Base-by-base conservation (phyloP, 768 basidiomycete species). In the Auriculariales sp. region DNA sequence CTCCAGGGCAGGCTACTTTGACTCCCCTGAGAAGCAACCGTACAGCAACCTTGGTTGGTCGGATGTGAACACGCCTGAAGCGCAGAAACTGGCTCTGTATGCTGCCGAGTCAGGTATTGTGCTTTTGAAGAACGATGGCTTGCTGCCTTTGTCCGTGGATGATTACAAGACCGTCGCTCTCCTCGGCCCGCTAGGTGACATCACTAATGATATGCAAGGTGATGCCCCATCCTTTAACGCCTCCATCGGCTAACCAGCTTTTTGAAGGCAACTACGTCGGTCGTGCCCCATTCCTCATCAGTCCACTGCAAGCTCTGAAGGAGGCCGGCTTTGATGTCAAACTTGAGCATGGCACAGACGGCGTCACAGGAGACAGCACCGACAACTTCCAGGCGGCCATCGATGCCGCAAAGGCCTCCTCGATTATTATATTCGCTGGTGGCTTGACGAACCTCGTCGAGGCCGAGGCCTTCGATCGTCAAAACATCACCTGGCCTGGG, bases 91-190 rank as follows among this genome's bases (percentile, higher is more conserved):
- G 12, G 76, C 76, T 2, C 62, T 73, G 56, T 64, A 66, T 47
- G 74, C 72, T 25, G 76, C 76, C 3, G 60, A 70, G 3, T 73
- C 77, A 57, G 74, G 76, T 19, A 68, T 78, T 3, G 75, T 76
- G 15, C 65, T 82, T 4, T 64, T 82, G 14, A 81, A 82, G 66
- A 83, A 81, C 56, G 75, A 79, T 50, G 73, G 71, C 12, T 70
- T 68, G 4, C 64, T 83, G 2, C 81, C 80, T 2, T 10, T 44
- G 4, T 22, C 19, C 6, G 12, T 25, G 7, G 7, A 19, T 10
- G 39, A 44, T 25, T 64, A 82, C 35, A 63, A 67, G 19, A 56
- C 58, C 0, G 64, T 62, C 1, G 60, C 71, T 50, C 57, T 82
- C 34, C 68, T 81, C 47, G 80, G 81, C 0, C 77, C 77, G 3